Evolutionary conservation across 768 basidiomycete genomes (phyloP), one percentile per base, ranked within the genome.

Genomic region (Artomyces pyxidatus): DNA sequence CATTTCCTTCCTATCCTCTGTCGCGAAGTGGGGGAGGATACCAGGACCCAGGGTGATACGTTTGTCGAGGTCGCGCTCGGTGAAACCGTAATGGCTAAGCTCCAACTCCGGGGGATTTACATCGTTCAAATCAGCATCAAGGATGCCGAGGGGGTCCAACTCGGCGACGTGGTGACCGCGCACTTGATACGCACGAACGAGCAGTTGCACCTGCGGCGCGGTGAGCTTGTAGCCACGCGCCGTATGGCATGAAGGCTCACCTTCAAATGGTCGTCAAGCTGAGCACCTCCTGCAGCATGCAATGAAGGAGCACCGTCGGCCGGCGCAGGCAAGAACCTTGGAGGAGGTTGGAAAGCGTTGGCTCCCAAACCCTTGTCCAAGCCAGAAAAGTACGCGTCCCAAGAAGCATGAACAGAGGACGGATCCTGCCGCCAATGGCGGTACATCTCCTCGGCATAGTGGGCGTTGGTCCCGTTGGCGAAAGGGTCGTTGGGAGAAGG

Each of bases 371-470:
- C 96, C 59, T 83, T 85, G 59, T 95, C 93, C 65, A 98, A 77
- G 35, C 90, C 95, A 3, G 83, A 77, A 63, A 99, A 99, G 70
- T 99, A 99, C 45, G 83, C 77, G 52, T 86, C 77, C 96, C 96
- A 99, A 4, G 93, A 96, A 0, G 79, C 73, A 71, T 99, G 96
- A 0, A 99, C 96, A 19, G 88, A 85, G 53, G 80, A 77, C 37
- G 92, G 89, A 67, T 99, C 91, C 70, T 88, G 77, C 65, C 77
- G 78, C 90, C 89, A 92, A 58, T 85, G 81, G 56, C 81, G 79
- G 70, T 95, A 97, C 95, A 97, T 97, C 68, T 95, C 91, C 59
- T 89, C 94, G 17, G 86, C 87, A 63, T 98, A 98, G 72, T 95
- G 93, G 21, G 91, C 75, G 68, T 96, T 97, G 37, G 87, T 93